Evolutionary conservation across 345 rosid genomes (phyloP), one percentile per base, ranked within the genome.

Genomic region (Mallotus nudiflorus): DNA sequence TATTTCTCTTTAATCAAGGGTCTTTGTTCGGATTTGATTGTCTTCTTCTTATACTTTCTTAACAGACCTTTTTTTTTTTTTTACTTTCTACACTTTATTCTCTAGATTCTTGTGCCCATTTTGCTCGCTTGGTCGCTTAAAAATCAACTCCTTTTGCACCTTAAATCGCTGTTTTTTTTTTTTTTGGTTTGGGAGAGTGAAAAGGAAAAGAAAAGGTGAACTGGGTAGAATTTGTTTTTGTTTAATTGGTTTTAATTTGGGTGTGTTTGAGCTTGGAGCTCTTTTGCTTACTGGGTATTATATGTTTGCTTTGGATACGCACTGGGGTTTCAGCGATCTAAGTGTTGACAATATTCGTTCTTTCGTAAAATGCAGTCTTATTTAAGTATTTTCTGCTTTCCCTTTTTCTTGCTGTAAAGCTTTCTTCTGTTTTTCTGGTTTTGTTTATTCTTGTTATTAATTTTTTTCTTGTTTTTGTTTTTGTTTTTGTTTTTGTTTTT

Each of bases 1-100:
- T 60, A 39, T 55, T n/a, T 67, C 46, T 53, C 78, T 54, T 50
- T 31, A 61, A 70, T 64, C 76, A 53, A 70, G 33, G 33, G 37
- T 44, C 51, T 69, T 63, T 45, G 60, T 37, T 49, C 42, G 62
- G 62, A 60, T 25, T 67, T 39, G 37, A 46, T 67, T 70, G 73
- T 50, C 54, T 49, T 63, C 31, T 70, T 70, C 69, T 66, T n/a
- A n/a, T n/a, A 18, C 51, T 16, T 29, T 18, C 68, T 59, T 37
- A 48, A 52, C 49, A 8, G 29, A 14, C 37, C 14, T 22, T 49
- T 49, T 39, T 8, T 15, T 65, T 20, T 14, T 37, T 20, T 28
- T 27, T 29, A 18, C 31, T n/a, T n/a, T n/a, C n/a, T n/a, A n/a
- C 44, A 28, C 4, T 40, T 52, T 20, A 61, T 24, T 35, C 28